A percentile compares a stretch with the other conserved stretches of the same genome.
These are phyloP conservation scores for Iberis amara DNA, from an alignment of 441 rosid species.

Conservation along the genomic window DNA sequence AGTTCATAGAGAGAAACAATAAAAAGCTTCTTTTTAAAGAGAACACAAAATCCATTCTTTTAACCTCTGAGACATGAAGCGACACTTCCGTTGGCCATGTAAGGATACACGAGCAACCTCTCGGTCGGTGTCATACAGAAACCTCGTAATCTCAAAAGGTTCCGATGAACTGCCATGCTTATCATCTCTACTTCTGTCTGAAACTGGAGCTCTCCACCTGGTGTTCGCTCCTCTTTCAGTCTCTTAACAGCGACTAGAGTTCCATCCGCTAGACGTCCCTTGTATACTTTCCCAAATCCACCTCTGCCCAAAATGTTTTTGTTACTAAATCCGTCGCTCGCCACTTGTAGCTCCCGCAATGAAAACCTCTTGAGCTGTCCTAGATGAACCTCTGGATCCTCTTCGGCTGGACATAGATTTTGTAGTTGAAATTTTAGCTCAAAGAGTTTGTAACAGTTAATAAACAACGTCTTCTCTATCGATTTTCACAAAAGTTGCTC, in stretches of 20 bases:
- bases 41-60: too few species aligned
- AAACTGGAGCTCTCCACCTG: conserved; percentile 90
- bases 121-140: conserved; percentile 96
- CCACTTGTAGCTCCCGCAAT: conserved; percentile 81
- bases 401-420: conserved; percentile 56
- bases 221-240: conserved; percentile 86
- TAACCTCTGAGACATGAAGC: conserved; percentile 91
- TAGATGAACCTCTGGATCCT: conserved; percentile 86
- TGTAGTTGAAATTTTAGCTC: neutral
- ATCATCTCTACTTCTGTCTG: conserved; percentile 96
- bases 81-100: conserved; percentile 96
- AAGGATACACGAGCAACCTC: conserved; percentile 83
- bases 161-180: conserved; percentile 92
- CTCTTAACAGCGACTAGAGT: conserved; percentile 83
- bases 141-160: conserved; percentile 76
- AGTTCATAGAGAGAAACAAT: neutral
- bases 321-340: conserved; percentile 82
- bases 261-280: conserved; percentile 89
- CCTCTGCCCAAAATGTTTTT: conserved; percentile 87
- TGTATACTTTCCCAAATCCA: conserved; percentile 91
- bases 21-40: too few species aligned
- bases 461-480: too few species aligned
- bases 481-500: too few species aligned
- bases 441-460: too few species aligned
- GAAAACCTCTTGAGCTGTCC: conserved; percentile 93